Base-by-base conservation (phyloP, 1,139 yeast species). In the Arxiozyma telluris region DNA sequence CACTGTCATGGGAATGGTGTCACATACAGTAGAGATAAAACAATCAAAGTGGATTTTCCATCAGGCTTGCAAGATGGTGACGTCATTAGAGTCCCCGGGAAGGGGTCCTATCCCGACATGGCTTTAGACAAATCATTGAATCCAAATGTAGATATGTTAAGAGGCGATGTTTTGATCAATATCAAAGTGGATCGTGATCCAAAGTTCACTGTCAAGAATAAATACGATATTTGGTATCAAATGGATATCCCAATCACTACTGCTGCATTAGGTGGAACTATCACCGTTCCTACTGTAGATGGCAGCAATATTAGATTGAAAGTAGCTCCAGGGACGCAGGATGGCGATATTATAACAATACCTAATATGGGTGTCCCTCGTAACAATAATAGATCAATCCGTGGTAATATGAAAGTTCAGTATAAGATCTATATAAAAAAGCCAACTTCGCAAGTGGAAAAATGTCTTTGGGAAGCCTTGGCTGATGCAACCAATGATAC, bases 1-100 rank as follows among this genome's bases (percentile, higher is more conserved):
- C 71, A 83, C 0, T 93, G 99, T 73, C 91, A 83, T 60, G 96
- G 98, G 53, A 84, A 86, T 60, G 99, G 98, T 55, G 96, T 88
- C 12, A 78, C 78, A 49, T 56, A 61, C 39, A 84, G 84, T 58
- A 76, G 78, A 20, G 75, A 80, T 3, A 87, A 88, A 68, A 75
- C 81, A 15, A 84, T 94, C 2, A 82, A 80, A 30, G 83, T 93
- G 34, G 95, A 89, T 54, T 75, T 93, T 56, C 99, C 98, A 7
- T 80, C 89, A 41, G 98, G 98, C 30, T 77, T 93, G 50, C 81
- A 81, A 50, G 96, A 90, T 66, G 97, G 97, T 21, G 81, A 91
- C 59, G 78, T 96, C 50, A 76, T 93, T 56, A 81, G 96, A 61
- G 82, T 93, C 25, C 81, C 90, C 0, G 91, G 91, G 1, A 95